A percentile compares a stretch with the other conserved stretches of the same genome.
Conservation (phyloP, 2,329 filamentous ascomycete genomes). For the Truncatella angustata region DNA sequence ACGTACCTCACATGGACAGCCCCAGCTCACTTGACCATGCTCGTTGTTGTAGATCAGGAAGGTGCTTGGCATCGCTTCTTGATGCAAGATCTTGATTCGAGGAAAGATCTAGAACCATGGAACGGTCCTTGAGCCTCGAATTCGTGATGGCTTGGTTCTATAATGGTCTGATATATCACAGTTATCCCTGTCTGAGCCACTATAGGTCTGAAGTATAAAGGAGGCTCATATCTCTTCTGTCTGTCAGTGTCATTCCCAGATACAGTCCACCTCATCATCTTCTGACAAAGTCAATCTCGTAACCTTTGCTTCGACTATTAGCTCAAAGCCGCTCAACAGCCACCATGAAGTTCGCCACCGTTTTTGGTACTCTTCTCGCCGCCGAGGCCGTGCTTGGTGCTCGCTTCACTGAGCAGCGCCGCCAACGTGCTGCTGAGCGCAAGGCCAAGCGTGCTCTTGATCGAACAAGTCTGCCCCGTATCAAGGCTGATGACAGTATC, state of each 20-base stretch:
- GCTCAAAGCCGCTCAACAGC: not conserved
- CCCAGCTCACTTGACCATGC: not conserved
- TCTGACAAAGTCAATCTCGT: too few relatives aligned
- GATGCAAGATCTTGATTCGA: slow-evolving; percentile 1
- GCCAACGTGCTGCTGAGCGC: slow-evolving; percentile 33
- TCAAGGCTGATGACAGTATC: not conserved
- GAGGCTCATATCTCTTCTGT: not conserved
- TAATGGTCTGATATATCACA: not conserved
- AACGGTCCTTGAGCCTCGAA: not conserved
- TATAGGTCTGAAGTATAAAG: not conserved
- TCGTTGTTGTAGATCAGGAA: not conserved
- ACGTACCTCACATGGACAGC: not conserved
- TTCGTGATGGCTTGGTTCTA: not conserved
- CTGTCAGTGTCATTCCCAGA: too few relatives aligned
- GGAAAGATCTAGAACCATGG: slow-evolving; percentile 5
- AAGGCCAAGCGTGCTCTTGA: slow-evolving; percentile 23
- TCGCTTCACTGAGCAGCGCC: slow-evolving; percentile 40
- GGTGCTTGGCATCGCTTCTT: not conserved
- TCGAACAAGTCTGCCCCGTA: slow-evolving; percentile 15
- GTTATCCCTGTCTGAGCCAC: not conserved
- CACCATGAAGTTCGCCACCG: slow-evolving; percentile 47
- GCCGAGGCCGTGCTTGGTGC: slow-evolving; percentile 42
- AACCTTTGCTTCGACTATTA: too few relatives aligned
- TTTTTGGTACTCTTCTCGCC: slow-evolving; percentile 35
- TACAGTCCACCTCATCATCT: too few relatives aligned